These are phyloP conservation scores for Phtheirospermum japonicum DNA, from an alignment of 257 asterid genomes.

Conservation along the genomic window DNA sequence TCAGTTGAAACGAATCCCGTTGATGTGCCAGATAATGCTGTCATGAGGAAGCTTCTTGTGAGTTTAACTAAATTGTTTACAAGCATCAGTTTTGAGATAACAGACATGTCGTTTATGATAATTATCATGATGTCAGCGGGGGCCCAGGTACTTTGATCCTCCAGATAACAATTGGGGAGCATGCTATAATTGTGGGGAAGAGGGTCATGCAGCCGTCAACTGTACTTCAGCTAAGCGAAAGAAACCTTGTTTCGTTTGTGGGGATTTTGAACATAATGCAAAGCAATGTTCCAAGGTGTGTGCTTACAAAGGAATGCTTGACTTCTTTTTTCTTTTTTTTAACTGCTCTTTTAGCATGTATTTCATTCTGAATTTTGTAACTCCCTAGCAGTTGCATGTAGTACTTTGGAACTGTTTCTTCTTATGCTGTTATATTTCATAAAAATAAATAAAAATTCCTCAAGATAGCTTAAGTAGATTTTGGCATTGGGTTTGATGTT, in stretches of 20 bases:
- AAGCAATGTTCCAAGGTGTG: constrained; percentile 77
- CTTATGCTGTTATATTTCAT: not conserved
- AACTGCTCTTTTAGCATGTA: not conserved
- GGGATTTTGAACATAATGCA: constrained; percentile 81
- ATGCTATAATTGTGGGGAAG: constrained; percentile 97
- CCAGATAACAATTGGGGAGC: constrained; percentile 89
- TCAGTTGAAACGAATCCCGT: constrained; percentile 44
- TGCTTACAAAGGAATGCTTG: constrained; percentile 16
- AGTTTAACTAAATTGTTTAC: constrained; percentile 50
- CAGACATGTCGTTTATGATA: constrained; percentile 28
- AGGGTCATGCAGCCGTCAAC: constrained; percentile 72
- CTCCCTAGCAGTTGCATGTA: constrained; percentile 6
- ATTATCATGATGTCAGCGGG: constrained; percentile 68
- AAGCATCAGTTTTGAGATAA: constrained; percentile 33
- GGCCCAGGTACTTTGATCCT: constrained; percentile 97
- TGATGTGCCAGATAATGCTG: constrained; percentile 49
- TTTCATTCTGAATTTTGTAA: constrained; percentile 1
- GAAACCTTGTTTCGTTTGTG: constrained; percentile 96
- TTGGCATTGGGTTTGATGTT: constrained; percentile 7
- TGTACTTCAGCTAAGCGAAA: constrained; percentile 80
- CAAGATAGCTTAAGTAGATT: not conserved
- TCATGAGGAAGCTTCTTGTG: constrained; percentile 94
- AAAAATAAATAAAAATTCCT: not conserved
- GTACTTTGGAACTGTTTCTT: not conserved
- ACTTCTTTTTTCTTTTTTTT: not conserved